Evolutionary conservation across 805 yeast genomes (phyloP).

Genomic region (Saturnispora besseyi): DNA sequence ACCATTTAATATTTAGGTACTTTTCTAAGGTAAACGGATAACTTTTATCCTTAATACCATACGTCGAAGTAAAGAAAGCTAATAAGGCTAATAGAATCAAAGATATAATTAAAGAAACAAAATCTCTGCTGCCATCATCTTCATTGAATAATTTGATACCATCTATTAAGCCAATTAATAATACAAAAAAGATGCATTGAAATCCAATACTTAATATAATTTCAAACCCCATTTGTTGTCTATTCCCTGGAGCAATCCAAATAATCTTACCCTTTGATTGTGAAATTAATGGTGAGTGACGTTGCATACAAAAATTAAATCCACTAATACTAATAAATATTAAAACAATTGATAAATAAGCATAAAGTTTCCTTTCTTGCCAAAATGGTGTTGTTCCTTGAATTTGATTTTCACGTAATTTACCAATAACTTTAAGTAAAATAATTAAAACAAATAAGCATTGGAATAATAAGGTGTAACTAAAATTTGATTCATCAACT

Average conservation of each 20-base stretch:
- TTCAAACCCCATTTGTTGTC: conserved; percentile 67
- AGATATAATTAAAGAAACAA: background rate
- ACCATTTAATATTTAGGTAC: background rate
- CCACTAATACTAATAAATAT: conserved; percentile 49
- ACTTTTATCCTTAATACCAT: conserved; percentile 35
- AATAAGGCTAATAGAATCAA: conserved; percentile 3
- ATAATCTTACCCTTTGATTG: conserved; percentile 36
- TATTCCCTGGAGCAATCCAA: conserved; percentile 52
- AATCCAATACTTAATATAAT: conserved; percentile 41
- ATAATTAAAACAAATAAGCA: conserved; percentile 8
- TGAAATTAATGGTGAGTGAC: conserved; percentile 55
- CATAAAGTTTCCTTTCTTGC: conserved; percentile 12
- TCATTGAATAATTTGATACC: conserved; percentile 7
- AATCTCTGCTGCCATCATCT: background rate
- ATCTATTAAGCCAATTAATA: conserved; percentile 33
- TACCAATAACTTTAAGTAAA: conserved; percentile 6
- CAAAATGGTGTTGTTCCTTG: conserved; percentile 1
- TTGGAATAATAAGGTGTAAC: conserved; percentile 7
- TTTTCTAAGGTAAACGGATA: conserved; percentile 34
- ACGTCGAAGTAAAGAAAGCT: conserved; percentile 28
- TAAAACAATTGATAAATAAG: conserved; percentile 27
- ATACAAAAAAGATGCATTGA: conserved; percentile 39
- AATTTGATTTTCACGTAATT: background rate
- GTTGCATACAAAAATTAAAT: conserved; percentile 51
- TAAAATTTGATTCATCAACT: background rate